phyloP scores from a whole-genome alignment of 2,329 filamentous ascomycete species.

The Paecilomyces dactylethromorphus region DNA sequence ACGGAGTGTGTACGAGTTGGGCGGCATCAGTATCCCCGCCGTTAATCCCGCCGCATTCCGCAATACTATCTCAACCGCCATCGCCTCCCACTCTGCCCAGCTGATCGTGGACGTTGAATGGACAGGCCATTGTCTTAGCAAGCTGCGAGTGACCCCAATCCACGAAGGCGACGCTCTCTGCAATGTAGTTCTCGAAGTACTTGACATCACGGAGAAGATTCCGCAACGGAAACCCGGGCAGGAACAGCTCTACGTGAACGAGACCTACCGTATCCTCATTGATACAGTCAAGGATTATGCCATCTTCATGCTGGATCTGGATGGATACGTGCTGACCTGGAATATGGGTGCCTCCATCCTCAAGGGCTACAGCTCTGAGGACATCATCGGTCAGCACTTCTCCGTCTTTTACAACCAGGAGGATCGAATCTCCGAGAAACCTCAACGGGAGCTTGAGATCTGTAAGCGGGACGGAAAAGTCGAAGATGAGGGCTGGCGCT shows the following conservation, averaged over 20 bases:
- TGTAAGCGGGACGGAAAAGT: conserved; percentile 51
- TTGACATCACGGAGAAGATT: conserved; percentile 27
- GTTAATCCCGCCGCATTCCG: conserved; percentile 29
- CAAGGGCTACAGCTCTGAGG: conserved; percentile 49
- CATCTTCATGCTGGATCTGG: conserved; percentile 55
- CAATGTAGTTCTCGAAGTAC: conserved; percentile 38
- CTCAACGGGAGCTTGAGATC: conserved; percentile 44
- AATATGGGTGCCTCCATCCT: conserved; percentile 50
- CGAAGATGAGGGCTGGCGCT: conserved; percentile 56
- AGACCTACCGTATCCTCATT: conserved; percentile 56
- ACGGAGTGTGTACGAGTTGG: conserved; percentile 33
- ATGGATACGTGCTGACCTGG: conserved; percentile 53
- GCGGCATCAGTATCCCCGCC: conserved; percentile 25
- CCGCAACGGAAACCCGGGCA: conserved; percentile 20
- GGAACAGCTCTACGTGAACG: conserved; percentile 43
- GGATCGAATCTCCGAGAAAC: conserved; percentile 45
- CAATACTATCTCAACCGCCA: conserved; percentile 31
- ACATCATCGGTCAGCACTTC: conserved; percentile 54
- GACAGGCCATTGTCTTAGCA: conserved; percentile 8
- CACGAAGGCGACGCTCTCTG: conserved; percentile 31
- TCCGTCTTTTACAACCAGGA: conserved; percentile 51
- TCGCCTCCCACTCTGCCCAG: conserved; percentile 27
- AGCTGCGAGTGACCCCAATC: conserved; percentile 38
- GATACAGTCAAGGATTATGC: conserved; percentile 57
- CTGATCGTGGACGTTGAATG: conserved; percentile 21